Conservation (phyloP, 139 green algal species). For the Tetraselmis striata region DNA sequence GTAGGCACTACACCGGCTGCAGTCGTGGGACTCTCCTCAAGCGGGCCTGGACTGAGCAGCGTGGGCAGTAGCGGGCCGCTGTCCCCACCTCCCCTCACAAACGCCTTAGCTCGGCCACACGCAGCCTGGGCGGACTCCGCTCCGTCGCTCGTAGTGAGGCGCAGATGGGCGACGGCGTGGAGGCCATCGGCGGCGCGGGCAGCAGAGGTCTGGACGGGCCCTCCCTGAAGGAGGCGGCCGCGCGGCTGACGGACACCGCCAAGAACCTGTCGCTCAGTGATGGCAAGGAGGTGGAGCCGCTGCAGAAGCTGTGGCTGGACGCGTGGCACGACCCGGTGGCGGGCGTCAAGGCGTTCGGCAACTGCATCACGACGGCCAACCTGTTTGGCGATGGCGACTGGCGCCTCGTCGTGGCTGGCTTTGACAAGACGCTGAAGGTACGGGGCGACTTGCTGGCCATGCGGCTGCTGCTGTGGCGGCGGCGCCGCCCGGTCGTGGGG, state of each 20-base stretch:
- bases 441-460: background rate
- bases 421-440: slow-evolving; percentile 61
- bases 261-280: background rate
- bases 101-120: too few relatives aligned
- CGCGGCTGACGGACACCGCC: background rate
- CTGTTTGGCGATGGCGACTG: slow-evolving; percentile 63
- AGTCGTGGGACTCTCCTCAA: too few relatives aligned
- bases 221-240: background rate
- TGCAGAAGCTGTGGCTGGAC: slow-evolving; percentile 24
- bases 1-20: too few relatives aligned
- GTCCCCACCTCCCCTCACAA: too few relatives aligned
- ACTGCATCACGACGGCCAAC: slow-evolving; percentile 47
- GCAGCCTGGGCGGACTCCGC: too few relatives aligned
- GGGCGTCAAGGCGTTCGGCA: slow-evolving; percentile 36
- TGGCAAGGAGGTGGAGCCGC: too few relatives aligned
- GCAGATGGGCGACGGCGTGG: background rate
- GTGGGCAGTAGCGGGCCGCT: too few relatives aligned
- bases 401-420: slow-evolving; percentile 53
- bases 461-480: background rate
- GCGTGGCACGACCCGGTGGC: slow-evolving; percentile 43
- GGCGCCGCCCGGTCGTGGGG: background rate
- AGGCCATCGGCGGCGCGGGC: background rate
- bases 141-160: too few relatives aligned
- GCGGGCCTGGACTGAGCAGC: too few relatives aligned
- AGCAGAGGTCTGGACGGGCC: too few relatives aligned